phyloP scores from a whole-genome alignment of 2,329 filamentous ascomycete species.

The Colletotrichum euphorbiae region DNA sequence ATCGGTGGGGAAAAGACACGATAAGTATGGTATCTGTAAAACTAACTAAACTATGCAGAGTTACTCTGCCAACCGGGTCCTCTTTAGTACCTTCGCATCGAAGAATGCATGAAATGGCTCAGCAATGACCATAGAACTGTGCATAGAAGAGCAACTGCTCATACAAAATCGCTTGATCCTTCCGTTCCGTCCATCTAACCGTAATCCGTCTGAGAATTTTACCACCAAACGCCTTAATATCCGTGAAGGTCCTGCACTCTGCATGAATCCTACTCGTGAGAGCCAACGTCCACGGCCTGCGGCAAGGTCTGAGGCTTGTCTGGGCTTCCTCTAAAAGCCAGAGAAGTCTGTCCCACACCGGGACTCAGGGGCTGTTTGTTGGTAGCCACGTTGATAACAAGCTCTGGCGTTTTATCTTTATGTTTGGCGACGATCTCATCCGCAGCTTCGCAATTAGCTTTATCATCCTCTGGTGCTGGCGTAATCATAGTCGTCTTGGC shows the following conservation, averaged over 20 bases:
- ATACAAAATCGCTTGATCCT: conserved; percentile 10
- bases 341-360: conserved; percentile 53
- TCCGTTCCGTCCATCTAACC: conserved; percentile 27
- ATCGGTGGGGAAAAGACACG: conserved; percentile 8
- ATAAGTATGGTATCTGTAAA: conserved; percentile 38
- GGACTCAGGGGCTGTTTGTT: conserved; percentile 46
- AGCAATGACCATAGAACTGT: conserved; percentile 25
- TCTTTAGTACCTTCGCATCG: conserved; percentile 19
- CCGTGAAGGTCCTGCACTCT: background rate
- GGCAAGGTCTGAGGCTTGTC: conserved; percentile 62
- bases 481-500: conserved; percentile 23
- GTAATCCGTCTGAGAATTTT: conserved; percentile 25
- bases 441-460: background rate
- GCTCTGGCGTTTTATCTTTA: conserved; percentile 36
- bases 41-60: conserved; percentile 35
- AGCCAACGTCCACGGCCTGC: conserved; percentile 47
- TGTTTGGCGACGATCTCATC: conserved; percentile 27
- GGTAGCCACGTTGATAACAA: conserved; percentile 33
- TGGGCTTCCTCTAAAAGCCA: conserved; percentile 72
- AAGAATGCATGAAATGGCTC: conserved; percentile 21
- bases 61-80: conserved; percentile 30
- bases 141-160: conserved; percentile 28
- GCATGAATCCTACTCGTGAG: conserved; percentile 43
- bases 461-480: conserved; percentile 23
- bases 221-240: conserved; percentile 31